Evolutionary conservation across 208 protist genomes (phyloP), one percentile per base, ranked within the genome.

Genomic region (Lotmaria passim): DNA sequence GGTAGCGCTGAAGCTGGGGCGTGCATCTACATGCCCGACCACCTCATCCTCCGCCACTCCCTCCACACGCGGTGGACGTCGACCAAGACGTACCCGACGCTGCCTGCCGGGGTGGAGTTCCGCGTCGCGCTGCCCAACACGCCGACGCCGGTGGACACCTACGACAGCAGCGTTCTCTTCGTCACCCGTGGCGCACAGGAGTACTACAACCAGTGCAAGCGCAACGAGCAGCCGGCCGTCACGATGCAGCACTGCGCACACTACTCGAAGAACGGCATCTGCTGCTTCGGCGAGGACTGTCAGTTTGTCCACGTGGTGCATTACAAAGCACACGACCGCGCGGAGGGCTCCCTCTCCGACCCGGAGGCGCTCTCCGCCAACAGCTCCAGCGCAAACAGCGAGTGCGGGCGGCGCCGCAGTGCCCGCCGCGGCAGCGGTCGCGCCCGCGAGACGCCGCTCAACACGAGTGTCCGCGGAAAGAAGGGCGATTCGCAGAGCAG

Each of bases 201-300:
- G 63, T 85, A 93, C 79, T 93, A 88, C 56, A 81, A 82, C 24
- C 81, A 82, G 41, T 62, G 56, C 34, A 65, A 79, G 33, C 73
- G 75, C 17, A 78, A 82, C 58, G 79, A 88, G 60, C 81, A 78
- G 33, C 65, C 82, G 15, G 67, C 70, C 7, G 74, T 93, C 2
- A 89, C 78, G 21, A 87, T 93, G 81, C 87, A 93, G 69, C 87
- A 93, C 81, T 93, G 85, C 52, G 82, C 84, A 5, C 85, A 93
- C 64, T 93, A 82, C 72, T 85, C 83, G 6, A 89, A 87, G 51
- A 92, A 92, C 62, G 86, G 86, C n/a, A 83, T 89, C 28, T 92
- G 86, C 66, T 92, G 86, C 63, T 92, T 92, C 66, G 86, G 86
- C n/a, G 73, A 82, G 50, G 80, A 85, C 60, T 92, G 86, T 60